A percentile compares a stretch with the other conserved stretches of the same genome.
phyloP scores from a whole-genome alignment of 2,329 filamentous ascomycete species.

The Penicillium vulpinum region DNA sequence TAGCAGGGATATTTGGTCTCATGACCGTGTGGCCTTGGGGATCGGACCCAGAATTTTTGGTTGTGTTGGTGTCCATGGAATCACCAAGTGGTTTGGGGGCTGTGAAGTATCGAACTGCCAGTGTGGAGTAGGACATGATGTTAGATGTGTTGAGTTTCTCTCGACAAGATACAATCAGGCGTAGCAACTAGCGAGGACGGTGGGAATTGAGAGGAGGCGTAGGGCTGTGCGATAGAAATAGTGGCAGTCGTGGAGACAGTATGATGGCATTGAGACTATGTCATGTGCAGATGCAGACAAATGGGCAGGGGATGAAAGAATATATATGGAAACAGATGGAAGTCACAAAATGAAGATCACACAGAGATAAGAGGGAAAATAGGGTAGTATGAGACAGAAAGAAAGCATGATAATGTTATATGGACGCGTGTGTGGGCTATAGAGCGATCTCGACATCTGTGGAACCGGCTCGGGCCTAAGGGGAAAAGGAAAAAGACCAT shows the following conservation, averaged over 20 bases:
- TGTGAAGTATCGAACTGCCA: slow-evolving; percentile 70
- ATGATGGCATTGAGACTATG: slow-evolving; percentile 69
- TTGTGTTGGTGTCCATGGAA: slow-evolving; percentile 54
- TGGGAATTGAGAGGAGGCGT: slow-evolving; percentile 80
- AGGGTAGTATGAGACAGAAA: background rate
- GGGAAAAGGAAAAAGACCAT: slow-evolving; percentile 6
- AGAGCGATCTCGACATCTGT: background rate
- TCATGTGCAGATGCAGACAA: slow-evolving; percentile 29
- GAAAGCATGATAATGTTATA: slow-evolving; percentile 7
- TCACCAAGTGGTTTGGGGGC: slow-evolving; percentile 72
- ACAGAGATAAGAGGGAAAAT: background rate
- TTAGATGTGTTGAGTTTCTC: slow-evolving; percentile 42
- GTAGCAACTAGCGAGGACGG: slow-evolving; percentile 74
- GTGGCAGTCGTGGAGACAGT: slow-evolving; percentile 82
- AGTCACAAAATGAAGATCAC: background rate
- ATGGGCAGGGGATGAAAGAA: slow-evolving; percentile 2
- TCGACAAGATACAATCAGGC: slow-evolving; percentile 38
- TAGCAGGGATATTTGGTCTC: slow-evolving; percentile 25
- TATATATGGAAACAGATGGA: background rate
- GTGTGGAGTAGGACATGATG: slow-evolving; percentile 59
- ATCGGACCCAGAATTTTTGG: slow-evolving; percentile 7
- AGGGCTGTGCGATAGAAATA: slow-evolving; percentile 91
- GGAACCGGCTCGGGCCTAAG: slow-evolving; percentile 20
- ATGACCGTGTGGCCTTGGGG: slow-evolving; percentile 20
- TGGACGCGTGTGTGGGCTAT: background rate